Percentiles rank a stretch among this genome's conserved stretches.
These are phyloP conservation scores for Lipomyces anomalus DNA, from an alignment of 805 yeast species.

Conservation along the genomic window DNA sequence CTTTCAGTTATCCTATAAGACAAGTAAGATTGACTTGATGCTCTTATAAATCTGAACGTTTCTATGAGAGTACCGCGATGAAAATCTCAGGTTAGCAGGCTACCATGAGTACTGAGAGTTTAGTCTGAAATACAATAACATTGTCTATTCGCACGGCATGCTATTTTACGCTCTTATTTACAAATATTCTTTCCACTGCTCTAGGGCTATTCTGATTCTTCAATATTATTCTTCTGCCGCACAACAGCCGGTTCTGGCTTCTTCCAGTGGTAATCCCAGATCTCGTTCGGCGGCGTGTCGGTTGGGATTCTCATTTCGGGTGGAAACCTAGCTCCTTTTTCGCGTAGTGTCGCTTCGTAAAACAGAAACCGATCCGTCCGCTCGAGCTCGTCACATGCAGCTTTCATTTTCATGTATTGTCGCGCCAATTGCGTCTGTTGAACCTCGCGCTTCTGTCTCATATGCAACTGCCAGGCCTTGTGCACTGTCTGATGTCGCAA, in stretches of 20 bases:
- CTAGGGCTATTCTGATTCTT: slow-evolving; percentile 4
- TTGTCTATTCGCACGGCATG: too few species aligned
- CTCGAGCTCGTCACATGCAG: slow-evolving; percentile 66
- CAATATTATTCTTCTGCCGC: slow-evolving; percentile 3
- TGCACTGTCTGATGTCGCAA: slow-evolving; percentile 77
- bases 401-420: slow-evolving; percentile 61
- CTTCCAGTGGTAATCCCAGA: slow-evolving; percentile 59
- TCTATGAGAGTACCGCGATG: too few species aligned
- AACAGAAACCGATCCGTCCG: slow-evolving; percentile 46
- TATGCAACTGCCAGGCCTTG: slow-evolving; percentile 71
- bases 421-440: slow-evolving; percentile 35
- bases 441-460: slow-evolving; percentile 45
- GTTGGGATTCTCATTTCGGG: slow-evolving; percentile 83
- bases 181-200: not conserved
- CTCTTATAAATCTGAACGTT: too few species aligned
- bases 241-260: slow-evolving; percentile 16
- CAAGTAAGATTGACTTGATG: too few species aligned
- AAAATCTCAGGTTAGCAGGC: too few species aligned
- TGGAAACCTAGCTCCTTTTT: slow-evolving; percentile 62
- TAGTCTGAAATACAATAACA: too few species aligned
- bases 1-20: too few species aligned
- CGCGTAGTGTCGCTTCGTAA: slow-evolving; percentile 47
- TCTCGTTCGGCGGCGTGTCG: slow-evolving; percentile 73
- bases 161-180: not conserved
- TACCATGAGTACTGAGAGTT: too few species aligned